phyloP scores from a whole-genome alignment of 805 yeast genomes.

The Kluyveromyces lactis region DNA sequence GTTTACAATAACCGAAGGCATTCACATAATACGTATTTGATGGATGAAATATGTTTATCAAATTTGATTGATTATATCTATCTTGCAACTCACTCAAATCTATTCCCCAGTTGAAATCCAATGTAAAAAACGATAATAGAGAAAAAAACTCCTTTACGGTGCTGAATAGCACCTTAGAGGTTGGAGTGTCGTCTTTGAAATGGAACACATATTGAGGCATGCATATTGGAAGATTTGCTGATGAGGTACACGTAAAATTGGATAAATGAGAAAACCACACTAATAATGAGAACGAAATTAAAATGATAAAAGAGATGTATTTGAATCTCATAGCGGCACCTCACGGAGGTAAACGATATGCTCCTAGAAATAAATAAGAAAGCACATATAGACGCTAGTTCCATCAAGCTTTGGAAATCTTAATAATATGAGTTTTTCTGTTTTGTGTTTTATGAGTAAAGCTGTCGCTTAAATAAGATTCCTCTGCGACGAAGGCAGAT shows the following conservation, averaged over 20 bases:
- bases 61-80: slow-evolving; percentile 20
- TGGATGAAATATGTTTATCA: slow-evolving; percentile 20
- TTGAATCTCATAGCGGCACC: not conserved
- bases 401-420: no score
- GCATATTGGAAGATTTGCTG: slow-evolving; percentile 15
- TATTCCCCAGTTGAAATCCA: slow-evolving; percentile 23
- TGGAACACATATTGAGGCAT: slow-evolving; percentile 22
- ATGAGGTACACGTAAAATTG: slow-evolving; percentile 17
- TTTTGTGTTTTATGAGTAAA: no score
- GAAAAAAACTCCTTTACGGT: slow-evolving; percentile 20
- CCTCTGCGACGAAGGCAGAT: no score
- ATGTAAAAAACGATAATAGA: slow-evolving; percentile 22
- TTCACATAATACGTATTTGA: slow-evolving; percentile 18
- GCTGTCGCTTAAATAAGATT: no score
- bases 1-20: slow-evolving; percentile 24
- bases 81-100: slow-evolving; percentile 1
- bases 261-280: slow-evolving; percentile 15
- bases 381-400: no score
- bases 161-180: slow-evolving; percentile 17
- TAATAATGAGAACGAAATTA: not conserved
- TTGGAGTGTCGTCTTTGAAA: slow-evolving; percentile 15
- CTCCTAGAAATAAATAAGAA: no score
- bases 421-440: no score
- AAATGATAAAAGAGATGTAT: not conserved
- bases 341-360: not conserved